Evolutionary conservation across 1,284 basidiomycete genomes (phyloP).

Genomic region (Trichosporon coremiiforme): DNA sequence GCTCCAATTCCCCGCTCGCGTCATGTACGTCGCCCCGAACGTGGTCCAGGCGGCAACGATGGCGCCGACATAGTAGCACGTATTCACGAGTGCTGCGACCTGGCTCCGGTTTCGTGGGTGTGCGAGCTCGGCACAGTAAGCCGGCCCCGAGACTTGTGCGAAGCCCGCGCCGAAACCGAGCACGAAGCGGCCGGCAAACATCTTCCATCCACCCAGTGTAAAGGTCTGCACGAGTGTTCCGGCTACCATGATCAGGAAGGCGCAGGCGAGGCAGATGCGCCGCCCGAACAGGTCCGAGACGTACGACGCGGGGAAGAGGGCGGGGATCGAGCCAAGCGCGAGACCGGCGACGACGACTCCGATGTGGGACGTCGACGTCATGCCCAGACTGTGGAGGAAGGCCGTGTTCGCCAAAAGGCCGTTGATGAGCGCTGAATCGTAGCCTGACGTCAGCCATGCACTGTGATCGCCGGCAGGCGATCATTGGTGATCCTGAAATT

Average conservation of each 20-base stretch:
- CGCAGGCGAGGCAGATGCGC: neutral
- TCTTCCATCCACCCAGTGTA: conserved; percentile 19
- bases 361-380: conserved; percentile 5
- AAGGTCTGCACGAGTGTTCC: conserved; percentile 22
- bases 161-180: conserved; percentile 23
- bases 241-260: neutral
- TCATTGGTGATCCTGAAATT: no score
- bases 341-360: conserved; percentile 20
- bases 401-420: conserved; percentile 18
- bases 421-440: conserved; percentile 20
- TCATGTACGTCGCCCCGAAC: conserved; percentile 31
- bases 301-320: neutral
- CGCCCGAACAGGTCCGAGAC: conserved; percentile 20
- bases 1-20: conserved; percentile 20
- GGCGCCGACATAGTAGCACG: conserved; percentile 26
- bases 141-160: conserved; percentile 2
- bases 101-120: conserved; percentile 26
- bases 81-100: conserved; percentile 24
- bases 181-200: conserved; percentile 23
- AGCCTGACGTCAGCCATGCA: conserved; percentile 18
- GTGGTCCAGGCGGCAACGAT: conserved; percentile 30
- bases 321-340: conserved; percentile 9
- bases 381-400: conserved; percentile 17
- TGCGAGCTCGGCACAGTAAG: conserved; percentile 26
- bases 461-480: neutral